Base-by-base conservation (phyloP, 345 rosid genomes). In the Dovyalis caffra region DNA sequence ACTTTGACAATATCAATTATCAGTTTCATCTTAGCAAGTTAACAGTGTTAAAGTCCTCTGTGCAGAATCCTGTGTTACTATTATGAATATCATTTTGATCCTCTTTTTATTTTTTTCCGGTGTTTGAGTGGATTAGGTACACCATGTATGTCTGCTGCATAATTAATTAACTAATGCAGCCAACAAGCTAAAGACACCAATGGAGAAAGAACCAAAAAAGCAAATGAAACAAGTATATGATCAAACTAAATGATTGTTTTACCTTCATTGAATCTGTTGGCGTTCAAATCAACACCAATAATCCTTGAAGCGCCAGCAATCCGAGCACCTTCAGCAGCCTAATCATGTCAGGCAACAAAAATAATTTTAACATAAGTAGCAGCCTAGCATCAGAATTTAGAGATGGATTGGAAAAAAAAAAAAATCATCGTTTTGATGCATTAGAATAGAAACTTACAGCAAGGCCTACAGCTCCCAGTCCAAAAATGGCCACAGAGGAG, bases 391-490 rank as follows among this genome's bases (percentile, higher is more conserved):
- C 23, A 8, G 23, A 23, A 32, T 23, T 21, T 34, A n/a, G n/a
- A 8, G n/a, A 33, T 65, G 28, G 38, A 21, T 35, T n/a, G n/a
- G n/a, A n/a, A n/a, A n/a, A n/a, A n/a, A n/a, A 9, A 16, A 53
- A 40, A 37, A 31, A 21, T 4, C 18, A 47, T 2, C 4, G 5
- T 3, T 20, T 0, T 18, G 0, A 3, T 10, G 53, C 1, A 11
- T 5, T 11, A 3, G 20, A 32, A 18, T 51, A 3, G 31, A 23
- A 35, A 51, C 86, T 76, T 60, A 83, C 86, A 34, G 86, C 83
- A 69, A 81, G 86, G 34, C 88, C 85, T 3, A 83, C 83, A 49
- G 88, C 85, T 32, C 84, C 86, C 32, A 83, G 61, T 56, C 88
- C 83, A 67, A 86, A 86, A 15, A 83, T 63, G 21, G 88, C 88